Evolutionary conservation across 495 filamentous ascomycete species (phyloP), one percentile per base, ranked within the genome.

Genomic region (Chaetomium fimeti): DNA sequence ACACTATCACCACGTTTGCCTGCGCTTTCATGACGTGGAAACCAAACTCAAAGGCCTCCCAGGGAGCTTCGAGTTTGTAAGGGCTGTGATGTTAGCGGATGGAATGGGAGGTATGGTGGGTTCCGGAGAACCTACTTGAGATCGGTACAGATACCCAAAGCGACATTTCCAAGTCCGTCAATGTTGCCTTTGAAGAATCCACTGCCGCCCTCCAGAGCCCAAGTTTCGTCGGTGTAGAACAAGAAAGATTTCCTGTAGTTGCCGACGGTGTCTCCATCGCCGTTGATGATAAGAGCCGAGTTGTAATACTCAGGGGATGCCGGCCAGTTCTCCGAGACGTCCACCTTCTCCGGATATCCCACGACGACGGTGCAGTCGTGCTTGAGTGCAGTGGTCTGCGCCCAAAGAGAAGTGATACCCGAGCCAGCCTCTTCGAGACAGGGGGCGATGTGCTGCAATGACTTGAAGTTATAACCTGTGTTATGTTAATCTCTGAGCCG

Each of bases 191-290:
- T 66, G 71, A 75, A 87, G 71, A 88, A 91, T 27, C 87, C 87
- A 9, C 80, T 76, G 8, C 48, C 42, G 16, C 91, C 90, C 76
- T 96, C 92, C 3, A 85, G 73, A 4, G 93, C 91, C 94, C 94
- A 98, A 0, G 67, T 72, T 58, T 71, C 72, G 38, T 75, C 72
- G 1, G 91, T 93, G 75, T 89, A 89, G 74, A 92, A 97, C 63
- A 98, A 82, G 66, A 92, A 92, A 20, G 80, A 82, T 75, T 98
- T 98, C 64, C 94, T 86, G 75, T 97, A 97, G 76, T 97, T 90
- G 47, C 81, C 83, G 43, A 96, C 76, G 0, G 89, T 84, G 42
- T 88, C 80, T 18, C 94, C 93, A 3, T 82, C 75, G 13, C 85
- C 80, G 63, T 87, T 86, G 29, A 97, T 87, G 22, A 91, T 81